These are phyloP conservation scores for Acanthamoeba sp. DNA, from an alignment of 208 protist species.

Conservation along the genomic window DNA sequence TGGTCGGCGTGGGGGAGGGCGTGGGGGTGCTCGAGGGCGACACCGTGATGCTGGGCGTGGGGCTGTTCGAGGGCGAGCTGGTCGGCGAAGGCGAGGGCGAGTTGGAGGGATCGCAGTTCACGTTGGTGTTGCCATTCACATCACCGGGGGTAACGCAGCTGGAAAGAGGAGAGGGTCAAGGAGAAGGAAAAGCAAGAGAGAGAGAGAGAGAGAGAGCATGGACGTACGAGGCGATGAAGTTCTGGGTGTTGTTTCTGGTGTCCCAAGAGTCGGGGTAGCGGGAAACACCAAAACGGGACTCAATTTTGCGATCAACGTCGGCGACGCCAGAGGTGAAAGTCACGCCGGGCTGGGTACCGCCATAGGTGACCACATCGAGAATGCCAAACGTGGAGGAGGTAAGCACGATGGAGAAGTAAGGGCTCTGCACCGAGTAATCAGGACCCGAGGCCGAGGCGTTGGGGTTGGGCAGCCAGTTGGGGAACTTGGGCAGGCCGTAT, in stretches of 20 bases:
- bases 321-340: background rate
- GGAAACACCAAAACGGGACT: background rate
- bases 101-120: slow-evolving; percentile 29
- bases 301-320: background rate
- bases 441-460: too few species aligned
- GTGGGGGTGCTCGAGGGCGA: background rate
- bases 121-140: background rate
- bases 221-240: background rate
- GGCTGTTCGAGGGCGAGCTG: background rate
- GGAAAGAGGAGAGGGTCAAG: background rate
- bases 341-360: background rate
- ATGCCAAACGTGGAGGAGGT: background rate
- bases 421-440: background rate
- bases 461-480: slow-evolving; percentile 45
- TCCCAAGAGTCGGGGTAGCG: slow-evolving; percentile 12
- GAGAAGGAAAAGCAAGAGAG: background rate
- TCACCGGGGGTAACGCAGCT: slow-evolving; percentile 5
- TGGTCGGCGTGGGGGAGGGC: background rate
- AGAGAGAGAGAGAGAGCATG: background rate
- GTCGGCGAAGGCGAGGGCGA: slow-evolving; percentile 27
- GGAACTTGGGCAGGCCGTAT: background rate
- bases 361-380: background rate
- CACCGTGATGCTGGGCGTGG: background rate
- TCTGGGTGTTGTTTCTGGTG: background rate
- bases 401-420: background rate